Conservation (phyloP, 805 yeast species). For the Pichia sporocuriosa region DNA sequence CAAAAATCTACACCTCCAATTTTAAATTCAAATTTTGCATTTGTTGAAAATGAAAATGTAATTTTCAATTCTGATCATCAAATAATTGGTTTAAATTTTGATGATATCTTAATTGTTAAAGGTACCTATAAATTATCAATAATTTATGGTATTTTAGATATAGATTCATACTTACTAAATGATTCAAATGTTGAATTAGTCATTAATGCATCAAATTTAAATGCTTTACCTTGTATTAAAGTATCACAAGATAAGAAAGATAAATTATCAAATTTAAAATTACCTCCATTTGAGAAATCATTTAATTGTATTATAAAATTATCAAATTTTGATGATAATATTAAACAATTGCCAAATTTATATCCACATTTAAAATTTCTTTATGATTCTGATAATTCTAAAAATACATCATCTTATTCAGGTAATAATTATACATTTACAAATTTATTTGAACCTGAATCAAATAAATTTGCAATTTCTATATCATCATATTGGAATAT, state of each 20-base stretch:
- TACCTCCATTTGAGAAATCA: slow-evolving; percentile 15
- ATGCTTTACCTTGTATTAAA: slow-evolving; percentile 36
- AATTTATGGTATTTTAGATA: slow-evolving; percentile 39
- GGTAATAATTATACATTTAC: slow-evolving; percentile 33
- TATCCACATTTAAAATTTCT: slow-evolving; percentile 41
- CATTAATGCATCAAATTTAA: slow-evolving; percentile 31
- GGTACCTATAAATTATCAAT: slow-evolving; percentile 42
- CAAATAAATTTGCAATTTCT: slow-evolving; percentile 25
- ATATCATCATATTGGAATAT: slow-evolving; percentile 25
- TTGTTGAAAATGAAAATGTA: slow-evolving; percentile 32
- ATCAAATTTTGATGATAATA: slow-evolving; percentile 34
- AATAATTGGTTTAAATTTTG: background rate
- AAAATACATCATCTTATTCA: background rate
- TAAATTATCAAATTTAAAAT: too few species aligned
- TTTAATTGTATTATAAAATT: slow-evolving; percentile 40
- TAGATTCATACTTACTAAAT: slow-evolving; percentile 36
- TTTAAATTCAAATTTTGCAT: slow-evolving; percentile 32
- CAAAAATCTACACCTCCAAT: slow-evolving; percentile 6
- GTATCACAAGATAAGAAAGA: too few species aligned
- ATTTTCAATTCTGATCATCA: slow-evolving; percentile 23
- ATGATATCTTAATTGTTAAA: slow-evolving; percentile 33
- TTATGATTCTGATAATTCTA: slow-evolving; percentile 22
- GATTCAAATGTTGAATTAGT: slow-evolving; percentile 13
- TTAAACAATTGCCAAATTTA: slow-evolving; percentile 37
- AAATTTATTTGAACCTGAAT: slow-evolving; percentile 21